phyloP scores from a whole-genome alignment of 495 filamentous ascomycete genomes.

The Sordaria brevicollis region DNA sequence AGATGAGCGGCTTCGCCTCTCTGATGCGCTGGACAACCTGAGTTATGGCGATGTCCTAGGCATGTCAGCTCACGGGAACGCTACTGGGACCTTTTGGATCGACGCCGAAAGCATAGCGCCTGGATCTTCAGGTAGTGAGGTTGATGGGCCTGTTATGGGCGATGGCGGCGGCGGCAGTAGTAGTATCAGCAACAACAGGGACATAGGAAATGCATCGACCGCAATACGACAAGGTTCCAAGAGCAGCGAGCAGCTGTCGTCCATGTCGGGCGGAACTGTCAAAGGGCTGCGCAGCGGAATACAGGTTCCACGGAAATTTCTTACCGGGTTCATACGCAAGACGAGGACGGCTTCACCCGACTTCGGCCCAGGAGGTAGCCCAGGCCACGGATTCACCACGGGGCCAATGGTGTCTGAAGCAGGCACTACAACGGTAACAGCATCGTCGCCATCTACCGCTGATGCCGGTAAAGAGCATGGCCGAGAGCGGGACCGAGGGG shows the following conservation, averaged over 20 bases:
- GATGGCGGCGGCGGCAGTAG: constrained; percentile 12
- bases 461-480: constrained; percentile 1
- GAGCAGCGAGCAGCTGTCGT: constrained; percentile 21
- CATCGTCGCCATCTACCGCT: background rate
- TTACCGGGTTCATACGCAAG: constrained; percentile 38
- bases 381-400: background rate
- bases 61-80: constrained; percentile 20
- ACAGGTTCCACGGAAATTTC: constrained; percentile 30
- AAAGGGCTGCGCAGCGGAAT: constrained; percentile 27
- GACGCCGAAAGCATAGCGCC: constrained; percentile 29
- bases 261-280: constrained; percentile 20
- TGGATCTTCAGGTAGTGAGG: constrained; percentile 39
- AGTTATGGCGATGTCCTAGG: constrained; percentile 33
- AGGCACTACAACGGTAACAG: constrained; percentile 3
- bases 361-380: background rate
- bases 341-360: constrained; percentile 23
- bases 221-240: constrained; percentile 29
- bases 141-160: constrained; percentile 23
- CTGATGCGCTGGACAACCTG: constrained; percentile 64
- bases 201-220: constrained; percentile 32
- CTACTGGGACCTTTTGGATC: constrained; percentile 18
- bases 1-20: constrained; percentile 52
- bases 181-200: constrained; percentile 28
- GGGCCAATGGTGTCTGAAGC: background rate
- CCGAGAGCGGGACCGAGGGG: constrained; percentile 23